Evolutionary conservation across 352 stramenopile genomes (phyloP).

Genomic region (Phytopythium helicoides): DNA sequence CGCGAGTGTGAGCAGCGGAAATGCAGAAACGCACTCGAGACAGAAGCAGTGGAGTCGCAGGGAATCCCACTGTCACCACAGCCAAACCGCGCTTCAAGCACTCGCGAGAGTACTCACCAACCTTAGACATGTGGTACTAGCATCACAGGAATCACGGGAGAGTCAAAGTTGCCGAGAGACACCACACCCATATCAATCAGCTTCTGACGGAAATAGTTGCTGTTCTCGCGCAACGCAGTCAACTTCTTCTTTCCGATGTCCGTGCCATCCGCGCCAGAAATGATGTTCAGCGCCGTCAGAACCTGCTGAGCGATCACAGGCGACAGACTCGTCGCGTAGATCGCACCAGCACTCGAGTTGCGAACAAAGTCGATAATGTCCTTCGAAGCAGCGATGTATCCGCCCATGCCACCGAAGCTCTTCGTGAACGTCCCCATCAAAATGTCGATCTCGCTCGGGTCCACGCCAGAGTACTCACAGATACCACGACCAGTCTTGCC

Average conservation of each 20-base stretch:
- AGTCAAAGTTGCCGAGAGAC: conserved; percentile 95
- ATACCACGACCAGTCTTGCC: conserved; percentile 35
- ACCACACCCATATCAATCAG: no score
- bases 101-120: conserved; percentile 96
- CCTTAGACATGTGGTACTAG: conserved; percentile 98
- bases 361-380: conserved; percentile 34
- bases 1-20: conserved; percentile 92
- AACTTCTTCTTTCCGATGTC: conserved; percentile 1
- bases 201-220: conserved; percentile 99
- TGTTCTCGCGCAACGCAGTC: conserved; percentile 92
- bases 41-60: conserved; percentile 93
- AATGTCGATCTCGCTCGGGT: conserved; percentile 28
- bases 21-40: conserved; percentile 97
- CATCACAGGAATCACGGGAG: conserved; percentile 98
- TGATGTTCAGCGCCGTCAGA: conserved; percentile 18
- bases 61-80: conserved; percentile 98
- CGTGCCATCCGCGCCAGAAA: no score
- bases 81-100: conserved; percentile 94
- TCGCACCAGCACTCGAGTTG: conserved; percentile 37
- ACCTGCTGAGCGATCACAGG: conserved; percentile 17
- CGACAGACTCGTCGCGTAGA: conserved; percentile 42
- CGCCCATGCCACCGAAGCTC: conserved; percentile 29
- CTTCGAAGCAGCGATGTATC: conserved; percentile 31
- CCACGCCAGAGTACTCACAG: conserved; percentile 25
- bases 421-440: conserved; percentile 50